Evolutionary conservation across 169 alveolate genomes (phyloP), one percentile per base, ranked within the genome.

Genomic region (Eimeria necatrix): DNA sequence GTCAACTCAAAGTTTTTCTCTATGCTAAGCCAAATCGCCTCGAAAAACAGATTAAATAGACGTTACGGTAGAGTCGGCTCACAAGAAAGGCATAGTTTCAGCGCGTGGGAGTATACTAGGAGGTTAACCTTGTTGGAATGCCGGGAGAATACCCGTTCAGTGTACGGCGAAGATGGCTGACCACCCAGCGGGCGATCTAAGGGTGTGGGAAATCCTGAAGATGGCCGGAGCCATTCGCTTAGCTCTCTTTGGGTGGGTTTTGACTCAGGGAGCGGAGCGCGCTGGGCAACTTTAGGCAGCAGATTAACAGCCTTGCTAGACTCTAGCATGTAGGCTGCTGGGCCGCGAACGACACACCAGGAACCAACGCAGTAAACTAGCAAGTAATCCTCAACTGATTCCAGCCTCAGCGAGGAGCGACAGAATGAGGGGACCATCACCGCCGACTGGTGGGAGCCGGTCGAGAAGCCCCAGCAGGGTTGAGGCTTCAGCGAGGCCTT

Each of bases 311-410:
- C 41, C 48, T 68, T n/a, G 78, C 49, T 22, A 18, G 51, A 2
- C 46, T 52, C 26, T 12, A 4, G 4, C 18, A 49, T 68, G 41
- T 2, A 68, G n/a, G 18, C 52, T 0, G 83, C n/a, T 9, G 84
- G 71, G 68, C 88, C 48, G 76, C 91, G 59, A 14, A 83, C 91
- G 53, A 83, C n/a, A 32, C 91, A 83, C 78, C 91, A 56, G 26
- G 91, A 83, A 18, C 91, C 91, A 10, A 83, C 53, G 59, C 78
- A 83, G 59, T 24, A 59, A 3, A 59, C 91, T 9, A 83, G 41
- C 8, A 59, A 32, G 51, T n/a, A 20, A 51, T 52, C 90, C 52
- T 81, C 20, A 3, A 53, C 22, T 8, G 90, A 10, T 4, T 53
- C 73, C 16, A 3, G 32, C 20, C 90, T 81, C 32, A 81, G 24